Base-by-base conservation (phyloP, 2,329 filamentous ascomycete species). In the Talaromyces funiculosus region DNA sequence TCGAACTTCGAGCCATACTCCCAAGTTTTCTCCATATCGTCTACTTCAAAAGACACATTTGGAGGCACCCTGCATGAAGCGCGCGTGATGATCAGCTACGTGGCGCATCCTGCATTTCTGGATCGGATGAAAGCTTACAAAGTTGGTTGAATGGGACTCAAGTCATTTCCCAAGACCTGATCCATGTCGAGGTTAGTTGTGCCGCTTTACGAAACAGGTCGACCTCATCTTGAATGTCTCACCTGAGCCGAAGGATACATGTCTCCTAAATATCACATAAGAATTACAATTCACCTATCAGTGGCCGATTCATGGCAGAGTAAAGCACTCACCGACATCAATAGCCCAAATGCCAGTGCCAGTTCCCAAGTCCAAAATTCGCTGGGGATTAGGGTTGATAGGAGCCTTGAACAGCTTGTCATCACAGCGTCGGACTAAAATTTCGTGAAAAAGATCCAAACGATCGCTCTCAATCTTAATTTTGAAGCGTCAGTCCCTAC, bases 291-390 rank as follows among this genome's bases (percentile, higher is more conserved):
- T 20, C 18, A 47, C 22, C 4, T 7, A 12, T 12, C 14, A 10
- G 7, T 8, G 16, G 6, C 35, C n/a, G n/a, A n/a, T n/a, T 16
- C 18, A 20, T 33, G 12, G 31, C 24, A n/a, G 26, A 16, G 24
- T 18, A 6, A 18, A 33, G n/a, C 18, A 5, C 47, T 53, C 40
- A 62, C 60, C 61, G 14, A 62, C 49, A 26, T 62, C 57, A 57
- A 62, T 60, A 22, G 53, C 81, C 61, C 61, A 62, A 10, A 62
- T 62, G 3, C 61, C 61, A 12, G 61, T 62, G 5, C 61, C 61
- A 0, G 80, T 83, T 3, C 81, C 81, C 18, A 82, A 69, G 66
- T 83, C 82, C 5, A 84, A 72, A 20, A 79, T 76, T 22, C 75
- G 71, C 40, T 72, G 72, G 1, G 76, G 75, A 5, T 74, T 67